Percentiles rank a stretch among this genome's conserved stretches.
phyloP scores from a whole-genome alignment of 2,329 filamentous ascomycete species.

The Cladosporium sp. region DNA sequence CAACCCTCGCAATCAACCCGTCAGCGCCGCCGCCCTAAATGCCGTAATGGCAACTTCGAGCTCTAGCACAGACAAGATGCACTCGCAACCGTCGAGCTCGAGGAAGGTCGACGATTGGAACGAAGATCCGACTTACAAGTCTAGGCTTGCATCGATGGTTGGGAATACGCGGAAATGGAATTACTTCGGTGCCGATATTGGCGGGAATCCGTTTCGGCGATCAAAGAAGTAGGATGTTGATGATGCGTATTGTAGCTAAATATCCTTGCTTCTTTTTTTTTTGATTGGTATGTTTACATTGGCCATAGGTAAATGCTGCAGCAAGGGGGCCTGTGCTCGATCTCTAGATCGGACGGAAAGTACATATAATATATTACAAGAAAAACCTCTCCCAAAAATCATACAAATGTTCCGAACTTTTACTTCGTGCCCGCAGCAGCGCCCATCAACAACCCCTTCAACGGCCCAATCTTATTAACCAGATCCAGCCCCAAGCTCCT shows the following conservation, averaged over 20 bases:
- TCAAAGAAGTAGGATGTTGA: background rate
- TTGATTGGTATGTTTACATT: background rate
- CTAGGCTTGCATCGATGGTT: background rate
- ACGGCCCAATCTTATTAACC: constrained; percentile 69
- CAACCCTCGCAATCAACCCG: background rate
- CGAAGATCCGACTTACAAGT: background rate
- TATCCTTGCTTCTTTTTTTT: background rate
- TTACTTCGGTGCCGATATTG: background rate
- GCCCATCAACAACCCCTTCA: constrained; percentile 87
- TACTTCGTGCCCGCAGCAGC: constrained; percentile 48
- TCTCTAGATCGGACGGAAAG: background rate
- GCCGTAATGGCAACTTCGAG: background rate
- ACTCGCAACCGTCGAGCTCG: background rate
- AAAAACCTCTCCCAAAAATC: background rate
- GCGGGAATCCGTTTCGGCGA: background rate
- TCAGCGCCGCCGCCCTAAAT: background rate
- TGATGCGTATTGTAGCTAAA: background rate
- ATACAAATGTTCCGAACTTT: background rate
- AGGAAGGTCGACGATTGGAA: background rate
- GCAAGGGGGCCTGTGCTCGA: background rate
- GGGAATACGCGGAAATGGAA: background rate
- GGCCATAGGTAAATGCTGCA: background rate
- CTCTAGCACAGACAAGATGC: constrained; percentile 1
- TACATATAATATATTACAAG: background rate
- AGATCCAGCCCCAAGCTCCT: constrained; percentile 74